Base-by-base conservation (phyloP, 768 basidiomycete species). In the Artomyces pyxidatus region DNA sequence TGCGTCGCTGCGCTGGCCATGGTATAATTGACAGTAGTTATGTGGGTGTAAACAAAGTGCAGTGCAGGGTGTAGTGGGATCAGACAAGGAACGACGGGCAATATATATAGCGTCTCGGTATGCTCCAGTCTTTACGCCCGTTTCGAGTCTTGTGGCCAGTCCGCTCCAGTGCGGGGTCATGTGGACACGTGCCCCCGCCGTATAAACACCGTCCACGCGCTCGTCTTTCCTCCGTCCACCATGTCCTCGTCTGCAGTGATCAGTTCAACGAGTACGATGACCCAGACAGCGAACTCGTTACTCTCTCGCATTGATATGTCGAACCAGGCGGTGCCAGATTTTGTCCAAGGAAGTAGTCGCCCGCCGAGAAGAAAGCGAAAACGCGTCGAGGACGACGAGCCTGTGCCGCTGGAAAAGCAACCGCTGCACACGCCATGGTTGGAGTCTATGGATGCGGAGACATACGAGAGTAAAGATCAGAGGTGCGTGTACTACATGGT, bases 1-100 rank as follows among this genome's bases (percentile, higher is more conserved):
- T 55, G 54, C 17, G 39, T 29, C 17, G 32, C 22, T 16, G 21
- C 28, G 17, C 19, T 14, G 21, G 30, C n/a, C 54, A 53, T 55
- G 41, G 14, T 19, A 14, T 3, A 22, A 19, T 44, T 23, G 23
- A 7, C 40, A 23, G 21, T 35, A 3, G 5, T 35, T 5, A 7
- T 35, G 32, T 17, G 17, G 32, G 32, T 35, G 32, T 12, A 4
- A n/a, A n/a, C n/a, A n/a, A n/a, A n/a, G n/a, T n/a, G n/a, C n/a
- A n/a, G n/a, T n/a, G n/a, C 17, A 17, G 2, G 32, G 5, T 35
- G 32, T 35, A 35, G 14, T 14, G 17, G 32, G 17, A 17, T 12
- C 32, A 4, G 12, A 7, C 14, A 12, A 12, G 32, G 32, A 14
- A 17, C 14, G 17, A 4, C 32, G 14, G 32, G 4, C 5, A 4